Evolutionary conservation across 768 basidiomycete species (phyloP).

Genomic region (Rickenella mellea): DNA sequence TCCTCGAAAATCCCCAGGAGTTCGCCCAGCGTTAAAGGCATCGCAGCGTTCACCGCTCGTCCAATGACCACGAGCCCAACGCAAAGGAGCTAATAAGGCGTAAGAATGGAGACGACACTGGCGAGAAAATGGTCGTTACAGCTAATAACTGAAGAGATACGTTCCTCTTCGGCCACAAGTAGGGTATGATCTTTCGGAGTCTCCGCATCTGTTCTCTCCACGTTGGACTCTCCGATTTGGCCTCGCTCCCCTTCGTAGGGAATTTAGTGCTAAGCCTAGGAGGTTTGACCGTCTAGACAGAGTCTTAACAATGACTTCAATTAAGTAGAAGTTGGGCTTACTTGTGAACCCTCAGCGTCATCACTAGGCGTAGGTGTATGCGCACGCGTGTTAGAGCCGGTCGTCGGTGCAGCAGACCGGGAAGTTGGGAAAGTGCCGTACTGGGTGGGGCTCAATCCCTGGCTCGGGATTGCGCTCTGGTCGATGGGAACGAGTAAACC

Average conservation of each 20-base stretch:
- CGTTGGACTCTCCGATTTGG: conserved; percentile 34
- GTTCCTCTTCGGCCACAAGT: conserved; percentile 76
- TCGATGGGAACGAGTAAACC: conserved; percentile 49
- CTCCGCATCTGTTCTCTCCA: conserved; percentile 64
- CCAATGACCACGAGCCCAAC: conserved; percentile 61
- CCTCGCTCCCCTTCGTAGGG: conserved; percentile 14
- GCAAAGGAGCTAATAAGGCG: conserved; percentile 43
- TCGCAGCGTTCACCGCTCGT: conserved; percentile 63
- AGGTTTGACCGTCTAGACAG: neutral
- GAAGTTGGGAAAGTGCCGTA: conserved; percentile 66
- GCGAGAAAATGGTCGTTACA: conserved; percentile 25
- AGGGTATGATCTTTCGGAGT: conserved; percentile 58
- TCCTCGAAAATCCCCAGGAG: conserved; percentile 48
- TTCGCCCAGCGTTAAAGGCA: conserved; percentile 63
- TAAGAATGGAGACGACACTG: neutral
- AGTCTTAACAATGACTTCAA: neutral
- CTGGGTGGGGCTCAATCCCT: conserved; percentile 29
- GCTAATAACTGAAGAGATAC: conserved; percentile 60
- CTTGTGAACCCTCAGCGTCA: neutral
- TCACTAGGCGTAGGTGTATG: conserved; percentile 26
- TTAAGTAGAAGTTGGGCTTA: neutral
- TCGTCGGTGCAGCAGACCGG: conserved; percentile 39
- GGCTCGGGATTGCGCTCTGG: conserved; percentile 23
- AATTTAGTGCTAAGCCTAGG: conserved; percentile 17
- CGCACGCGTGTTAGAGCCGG: conserved; percentile 42